These are phyloP conservation scores for Quercus glauca DNA, from an alignment of 306 rosid species.

Conservation along the genomic window DNA sequence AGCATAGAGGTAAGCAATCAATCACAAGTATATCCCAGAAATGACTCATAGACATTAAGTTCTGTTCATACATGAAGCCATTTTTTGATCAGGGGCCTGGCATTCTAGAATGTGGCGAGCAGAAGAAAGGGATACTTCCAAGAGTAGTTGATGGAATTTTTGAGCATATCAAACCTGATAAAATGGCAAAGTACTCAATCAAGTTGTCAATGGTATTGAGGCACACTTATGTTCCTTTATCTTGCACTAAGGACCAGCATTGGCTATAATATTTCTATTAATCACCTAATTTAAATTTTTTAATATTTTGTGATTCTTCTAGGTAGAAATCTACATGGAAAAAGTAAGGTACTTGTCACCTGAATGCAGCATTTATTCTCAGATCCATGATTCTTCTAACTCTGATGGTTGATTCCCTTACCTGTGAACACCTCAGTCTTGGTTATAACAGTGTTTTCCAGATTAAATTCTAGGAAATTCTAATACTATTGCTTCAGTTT, in stretches of 20 bases:
- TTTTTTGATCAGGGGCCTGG: conserved; percentile 62
- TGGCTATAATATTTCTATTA: neutral
- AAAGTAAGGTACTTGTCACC: conserved; percentile 58
- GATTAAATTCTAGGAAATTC: conserved; percentile 15
- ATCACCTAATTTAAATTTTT: neutral
- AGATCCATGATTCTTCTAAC: conserved; percentile 1
- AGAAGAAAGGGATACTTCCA: conserved; percentile 73
- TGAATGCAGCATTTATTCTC: neutral
- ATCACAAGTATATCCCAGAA: neutral
- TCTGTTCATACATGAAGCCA: conserved; percentile 5
- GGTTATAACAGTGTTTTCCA: neutral
- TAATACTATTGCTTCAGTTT: neutral
- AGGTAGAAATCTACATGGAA: conserved; percentile 96
- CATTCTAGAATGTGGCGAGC: conserved; percentile 46
- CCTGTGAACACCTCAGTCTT: neutral
- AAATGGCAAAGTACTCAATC: conserved; percentile 37
- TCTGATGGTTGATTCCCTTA: neutral
- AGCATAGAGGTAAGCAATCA: conserved; percentile 72
- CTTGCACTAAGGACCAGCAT: neutral
- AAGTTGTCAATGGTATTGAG: conserved; percentile 76
- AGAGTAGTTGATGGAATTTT: conserved; percentile 73
- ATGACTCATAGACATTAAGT: conserved; percentile 1
- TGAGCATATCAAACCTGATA: conserved; percentile 49
- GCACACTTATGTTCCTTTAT: neutral
- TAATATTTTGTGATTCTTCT: conserved; percentile 16